A percentile compares a stretch with the other conserved stretches of the same genome.
Evolutionary conservation across 108 stramenopile genomes (phyloP).

Genomic region (Nitzschia sp.): DNA sequence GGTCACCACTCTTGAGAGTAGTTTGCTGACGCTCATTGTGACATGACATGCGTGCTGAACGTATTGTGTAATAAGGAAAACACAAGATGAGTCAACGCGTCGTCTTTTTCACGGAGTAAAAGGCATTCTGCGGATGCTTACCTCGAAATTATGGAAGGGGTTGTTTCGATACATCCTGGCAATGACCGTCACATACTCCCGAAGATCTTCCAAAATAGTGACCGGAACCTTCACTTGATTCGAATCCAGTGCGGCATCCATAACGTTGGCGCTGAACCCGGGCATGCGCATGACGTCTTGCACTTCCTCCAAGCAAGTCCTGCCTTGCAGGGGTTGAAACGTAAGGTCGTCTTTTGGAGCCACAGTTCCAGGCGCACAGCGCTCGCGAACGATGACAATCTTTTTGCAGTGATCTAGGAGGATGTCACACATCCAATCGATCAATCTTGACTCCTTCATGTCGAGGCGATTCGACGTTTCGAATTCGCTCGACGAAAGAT

Average conservation of each 20-base stretch:
- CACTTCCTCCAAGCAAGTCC: constrained; percentile 15
- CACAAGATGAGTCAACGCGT: no score
- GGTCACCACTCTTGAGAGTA: constrained; percentile 5
- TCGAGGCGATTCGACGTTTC: not conserved
- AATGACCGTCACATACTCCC: constrained; percentile 30
- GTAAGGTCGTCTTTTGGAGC: not conserved
- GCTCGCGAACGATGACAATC: constrained; percentile 5
- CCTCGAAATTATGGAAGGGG: constrained; percentile 52
- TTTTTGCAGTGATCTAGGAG: constrained; percentile 1
- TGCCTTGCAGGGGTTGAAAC: not conserved
- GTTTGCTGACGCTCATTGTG: constrained; percentile 19
- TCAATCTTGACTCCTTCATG: not conserved
- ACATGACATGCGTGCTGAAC: constrained; percentile 40
- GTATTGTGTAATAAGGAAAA: not conserved
- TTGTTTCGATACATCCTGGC: constrained; percentile 36
- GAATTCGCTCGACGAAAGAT: not conserved
- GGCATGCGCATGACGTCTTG: constrained; percentile 19
- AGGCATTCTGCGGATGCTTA: not conserved
- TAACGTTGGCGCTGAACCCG: not conserved
- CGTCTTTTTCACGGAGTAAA: no score
- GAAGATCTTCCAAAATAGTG: not conserved
- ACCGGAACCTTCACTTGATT: not conserved
- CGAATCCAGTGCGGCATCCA: not conserved
- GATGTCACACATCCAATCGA: constrained; percentile 6
- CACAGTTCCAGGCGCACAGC: not conserved